These are phyloP conservation scores for Puccinia triticina DNA, from an alignment of 1,284 basidiomycete species.

Conservation along the genomic window DNA sequence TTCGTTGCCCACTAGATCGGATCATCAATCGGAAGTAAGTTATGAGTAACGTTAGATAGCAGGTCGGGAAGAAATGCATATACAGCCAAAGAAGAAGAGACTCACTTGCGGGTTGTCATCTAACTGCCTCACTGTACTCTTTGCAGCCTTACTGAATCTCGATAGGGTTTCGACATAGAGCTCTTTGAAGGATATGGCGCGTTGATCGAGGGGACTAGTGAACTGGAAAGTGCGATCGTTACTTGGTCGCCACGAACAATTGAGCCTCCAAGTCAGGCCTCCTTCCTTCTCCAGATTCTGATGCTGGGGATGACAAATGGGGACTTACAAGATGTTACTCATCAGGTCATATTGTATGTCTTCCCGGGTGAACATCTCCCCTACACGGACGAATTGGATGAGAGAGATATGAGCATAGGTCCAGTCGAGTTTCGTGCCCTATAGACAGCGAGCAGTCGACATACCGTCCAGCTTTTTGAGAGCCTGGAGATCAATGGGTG, in stretches of 20 bases:
- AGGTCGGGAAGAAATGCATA: no score
- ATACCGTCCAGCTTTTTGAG: constrained; percentile 51
- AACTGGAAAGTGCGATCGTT: constrained; percentile 52
- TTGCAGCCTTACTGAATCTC: constrained; percentile 52
- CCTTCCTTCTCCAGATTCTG: not conserved
- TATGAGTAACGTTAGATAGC: not conserved
- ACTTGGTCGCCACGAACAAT: not conserved
- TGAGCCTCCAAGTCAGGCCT: not conserved
- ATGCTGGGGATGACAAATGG: not conserved
- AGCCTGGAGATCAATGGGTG: constrained; percentile 8
- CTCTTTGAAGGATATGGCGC: constrained; percentile 51
- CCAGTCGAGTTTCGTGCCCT: not conserved
- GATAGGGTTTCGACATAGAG: constrained; percentile 52
- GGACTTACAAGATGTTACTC: constrained; percentile 51
- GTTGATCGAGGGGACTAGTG: constrained; percentile 51
- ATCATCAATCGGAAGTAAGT: not conserved
- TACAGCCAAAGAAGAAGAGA: not conserved
- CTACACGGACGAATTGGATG: not conserved
- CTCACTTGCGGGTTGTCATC: constrained; percentile 51
- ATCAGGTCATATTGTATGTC: constrained; percentile 52
- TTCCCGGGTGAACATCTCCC: constrained; percentile 51
- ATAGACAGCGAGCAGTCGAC: not conserved
- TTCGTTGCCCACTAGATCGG: constrained; percentile 23
- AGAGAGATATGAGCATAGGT: not conserved
- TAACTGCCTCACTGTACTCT: constrained; percentile 49